These are phyloP conservation scores for Purshia tridentata DNA, from an alignment of 306 rosid species.

Conservation along the genomic window DNA sequence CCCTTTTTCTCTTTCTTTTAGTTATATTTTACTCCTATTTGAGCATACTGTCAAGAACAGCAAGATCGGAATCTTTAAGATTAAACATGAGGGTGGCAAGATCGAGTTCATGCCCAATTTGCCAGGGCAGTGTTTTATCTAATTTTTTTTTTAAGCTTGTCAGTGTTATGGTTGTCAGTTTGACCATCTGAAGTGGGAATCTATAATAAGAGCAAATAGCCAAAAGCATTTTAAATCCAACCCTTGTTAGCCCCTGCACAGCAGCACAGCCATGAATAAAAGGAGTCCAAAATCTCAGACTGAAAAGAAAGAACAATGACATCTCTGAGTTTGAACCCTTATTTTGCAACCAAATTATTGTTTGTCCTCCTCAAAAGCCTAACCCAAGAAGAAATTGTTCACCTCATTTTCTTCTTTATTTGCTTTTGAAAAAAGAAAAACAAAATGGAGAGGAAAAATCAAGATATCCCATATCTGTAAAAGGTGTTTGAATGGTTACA, in stretches of 20 bases:
- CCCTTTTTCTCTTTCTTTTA: background rate
- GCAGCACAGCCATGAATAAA: too few relatives aligned
- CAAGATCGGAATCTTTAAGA: constrained; percentile 6
- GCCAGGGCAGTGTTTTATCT: background rate
- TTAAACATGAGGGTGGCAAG: constrained; percentile 2
- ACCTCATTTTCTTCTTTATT: constrained; percentile 15
- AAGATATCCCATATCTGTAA: constrained; percentile 11
- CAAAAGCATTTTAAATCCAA: background rate
- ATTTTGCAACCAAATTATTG: constrained; percentile 45
- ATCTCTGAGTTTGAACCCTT: constrained; percentile 42
- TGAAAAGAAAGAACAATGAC: constrained; percentile 15
- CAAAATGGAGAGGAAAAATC: constrained; percentile 1
- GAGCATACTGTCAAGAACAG: background rate
- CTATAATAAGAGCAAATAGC: background rate
- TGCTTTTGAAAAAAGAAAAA: background rate
- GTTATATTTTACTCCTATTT: background rate
- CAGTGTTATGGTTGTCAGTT: constrained; percentile 2
- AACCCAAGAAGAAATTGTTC: constrained; percentile 47
- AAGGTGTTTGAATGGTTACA: constrained; percentile 41
- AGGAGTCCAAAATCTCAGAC: background rate
- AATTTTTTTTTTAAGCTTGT: background rate
- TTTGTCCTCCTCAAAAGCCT: constrained; percentile 52
- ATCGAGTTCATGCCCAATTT: background rate
- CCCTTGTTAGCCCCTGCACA: too few relatives aligned
- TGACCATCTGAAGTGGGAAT: background rate